A percentile compares a stretch with the other conserved stretches of the same genome.
These are phyloP conservation scores for Priceomyces melissophilus DNA, from an alignment of 805 yeast species.

Conservation along the genomic window DNA sequence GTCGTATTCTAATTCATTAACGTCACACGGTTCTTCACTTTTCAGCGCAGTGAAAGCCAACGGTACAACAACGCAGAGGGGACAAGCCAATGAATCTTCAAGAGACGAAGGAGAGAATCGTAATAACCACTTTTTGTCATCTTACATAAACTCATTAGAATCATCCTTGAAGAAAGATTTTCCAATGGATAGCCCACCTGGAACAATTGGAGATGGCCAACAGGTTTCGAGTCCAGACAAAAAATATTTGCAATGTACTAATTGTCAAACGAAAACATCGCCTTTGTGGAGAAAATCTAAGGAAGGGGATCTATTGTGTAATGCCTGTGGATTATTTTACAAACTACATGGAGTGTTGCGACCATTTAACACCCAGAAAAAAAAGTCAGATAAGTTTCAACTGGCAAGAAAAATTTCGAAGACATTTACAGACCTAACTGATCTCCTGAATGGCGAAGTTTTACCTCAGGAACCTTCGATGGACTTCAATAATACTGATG, in stretches of 20 bases:
- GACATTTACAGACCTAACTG: too few relatives aligned
- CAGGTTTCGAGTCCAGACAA: conserved; percentile 6
- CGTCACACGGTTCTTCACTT: conserved; percentile 11
- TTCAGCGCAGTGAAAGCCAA: conserved; percentile 8
- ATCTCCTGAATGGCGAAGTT: conserved; percentile 1
- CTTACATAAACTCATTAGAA: conserved; percentile 39
- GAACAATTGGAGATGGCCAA: not conserved
- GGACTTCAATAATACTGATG: not conserved
- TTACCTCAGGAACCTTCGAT: conserved; percentile 1
- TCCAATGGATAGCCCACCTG: conserved; percentile 6
- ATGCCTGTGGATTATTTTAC: conserved; percentile 45
- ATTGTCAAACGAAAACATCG: conserved; percentile 43
- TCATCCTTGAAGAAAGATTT: conserved; percentile 30
- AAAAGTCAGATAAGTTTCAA: conserved; percentile 16
- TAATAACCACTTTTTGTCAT: conserved; percentile 25
- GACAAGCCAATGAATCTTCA: conserved; percentile 1
- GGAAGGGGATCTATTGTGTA: conserved; percentile 41
- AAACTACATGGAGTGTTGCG: conserved; percentile 44
- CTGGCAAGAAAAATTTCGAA: too few relatives aligned
- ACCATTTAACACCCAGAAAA: conserved; percentile 26
- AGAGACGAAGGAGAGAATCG: not conserved
- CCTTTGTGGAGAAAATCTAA: conserved; percentile 44
- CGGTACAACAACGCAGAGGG: conserved; percentile 3
- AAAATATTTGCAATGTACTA: conserved; percentile 34
- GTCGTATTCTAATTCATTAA: conserved; percentile 10